Base-by-base conservation (phyloP, 495 filamentous ascomycete genomes). In the Lineolata rhizophorae region DNA sequence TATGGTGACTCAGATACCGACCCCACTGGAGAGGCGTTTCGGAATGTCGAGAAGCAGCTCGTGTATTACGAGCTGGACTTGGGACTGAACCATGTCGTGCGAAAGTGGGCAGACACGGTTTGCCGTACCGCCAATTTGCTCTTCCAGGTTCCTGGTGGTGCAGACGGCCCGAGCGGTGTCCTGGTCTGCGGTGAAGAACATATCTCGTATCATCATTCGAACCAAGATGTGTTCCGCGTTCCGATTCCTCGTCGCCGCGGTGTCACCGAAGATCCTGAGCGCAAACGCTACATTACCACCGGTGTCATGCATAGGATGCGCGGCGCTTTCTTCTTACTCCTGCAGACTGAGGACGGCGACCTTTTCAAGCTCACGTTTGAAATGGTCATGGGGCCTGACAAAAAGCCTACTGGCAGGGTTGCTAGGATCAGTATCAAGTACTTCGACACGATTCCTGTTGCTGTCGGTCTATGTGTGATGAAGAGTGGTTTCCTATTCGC, bases 61-160 rank as follows among this genome's bases (percentile, higher is more conserved):
- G 84, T 94, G 0, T 99, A 94, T 48, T 99, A 99, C 40, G 85
- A 95, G 54, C 70, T 95, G 9, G 87, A 99, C 48, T 63, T 99
- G 27, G 87, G 90, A 18, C 56, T 99, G 32, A 99, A 99, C 40
- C 90, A 95, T 52, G 84, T 99, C 18, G 80, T 95, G 11, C 70
- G 83, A 29, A 93, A 83, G 49, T 95, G 90, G 84, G 68, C 77
- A 10, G 87, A 95, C 43, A 66, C 76, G 0, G 90, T 99, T 2
- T 83, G 94, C 51, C 73, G 85, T 18, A 82, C 77, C 6, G 73
- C 85, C 3, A 80, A 72, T 19, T 72, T 92, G 42, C 62, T 99
- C 3, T 94, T 95, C 50, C 85, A 93, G 45, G 85, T 95, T 3
- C 90, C 90, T 2, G 90, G 90, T 20, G 90, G 87, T 18, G 74